A percentile compares a stretch with the other conserved stretches of the same genome.
These are phyloP conservation scores for Aspergillus sp. DNA, from an alignment of 2,329 filamentous ascomycete species.

Conservation along the genomic window DNA sequence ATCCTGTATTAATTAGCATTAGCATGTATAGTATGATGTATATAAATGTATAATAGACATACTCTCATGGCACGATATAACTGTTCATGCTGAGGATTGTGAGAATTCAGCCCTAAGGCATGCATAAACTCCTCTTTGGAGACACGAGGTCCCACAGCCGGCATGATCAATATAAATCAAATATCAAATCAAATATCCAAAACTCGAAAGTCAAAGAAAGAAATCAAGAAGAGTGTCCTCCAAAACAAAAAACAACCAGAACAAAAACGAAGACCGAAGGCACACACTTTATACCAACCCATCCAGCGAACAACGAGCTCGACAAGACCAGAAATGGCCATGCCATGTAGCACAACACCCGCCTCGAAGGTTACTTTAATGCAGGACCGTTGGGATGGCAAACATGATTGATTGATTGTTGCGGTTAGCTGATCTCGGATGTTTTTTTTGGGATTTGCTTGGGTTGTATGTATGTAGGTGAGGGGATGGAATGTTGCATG, in stretches of 20 bases:
- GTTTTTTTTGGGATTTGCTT: no score
- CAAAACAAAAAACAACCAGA: conserved; percentile 2
- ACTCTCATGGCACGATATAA: conserved; percentile 43
- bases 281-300: no score
- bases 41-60: conserved; percentile 38
- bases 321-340: neutral
- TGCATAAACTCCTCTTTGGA: conserved; percentile 45
- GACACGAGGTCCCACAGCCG: conserved; percentile 37
- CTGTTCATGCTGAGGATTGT: conserved; percentile 39
- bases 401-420: no score
- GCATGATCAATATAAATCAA: conserved; percentile 16
- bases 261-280: neutral
- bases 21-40: conserved; percentile 36
- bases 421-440: no score
- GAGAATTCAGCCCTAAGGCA: conserved; percentile 36
- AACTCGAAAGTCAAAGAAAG: neutral
- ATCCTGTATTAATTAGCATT: conserved; percentile 29
- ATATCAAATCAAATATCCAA: neutral
- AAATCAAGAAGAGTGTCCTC: neutral
- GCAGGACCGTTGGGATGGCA: no score
- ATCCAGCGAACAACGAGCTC: no score
- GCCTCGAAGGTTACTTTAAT: no score
- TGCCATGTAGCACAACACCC: neutral
- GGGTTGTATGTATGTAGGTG: no score
- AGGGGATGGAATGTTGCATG: no score